phyloP scores from a whole-genome alignment of 352 stramenopile genomes.

The Phytophthora hibernalis region DNA sequence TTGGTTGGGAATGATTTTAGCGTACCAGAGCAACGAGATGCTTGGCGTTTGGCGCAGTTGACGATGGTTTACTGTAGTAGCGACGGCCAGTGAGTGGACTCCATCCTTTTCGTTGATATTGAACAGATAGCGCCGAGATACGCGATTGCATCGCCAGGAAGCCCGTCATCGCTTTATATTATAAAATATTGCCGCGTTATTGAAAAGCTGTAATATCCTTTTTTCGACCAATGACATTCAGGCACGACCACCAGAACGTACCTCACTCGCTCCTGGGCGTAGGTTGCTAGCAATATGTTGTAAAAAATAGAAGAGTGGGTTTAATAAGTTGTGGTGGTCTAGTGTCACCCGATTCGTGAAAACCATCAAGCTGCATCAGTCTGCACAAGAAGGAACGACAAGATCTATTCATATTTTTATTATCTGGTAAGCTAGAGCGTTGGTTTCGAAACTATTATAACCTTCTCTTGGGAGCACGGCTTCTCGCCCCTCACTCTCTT shows the following conservation, averaged over 20 bases:
- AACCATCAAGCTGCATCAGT: no score
- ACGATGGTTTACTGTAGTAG: not conserved
- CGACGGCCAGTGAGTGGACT: not conserved
- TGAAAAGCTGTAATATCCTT: not conserved
- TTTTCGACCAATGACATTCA: conserved; percentile 6
- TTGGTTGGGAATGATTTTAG: conserved; percentile 1
- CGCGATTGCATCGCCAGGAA: not conserved
- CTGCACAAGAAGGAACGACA: not conserved
- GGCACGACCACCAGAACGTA: conserved; percentile 5
- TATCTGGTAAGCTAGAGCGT: not conserved
- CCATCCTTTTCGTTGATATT: not conserved
- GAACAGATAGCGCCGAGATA: not conserved
- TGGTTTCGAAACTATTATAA: not conserved
- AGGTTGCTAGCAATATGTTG: no score
- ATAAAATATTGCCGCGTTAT: not conserved
- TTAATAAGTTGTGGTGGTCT: no score
- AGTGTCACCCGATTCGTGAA: no score
- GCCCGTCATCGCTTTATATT: not conserved
- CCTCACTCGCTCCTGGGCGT: no score
- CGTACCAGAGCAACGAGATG: conserved; percentile 30
- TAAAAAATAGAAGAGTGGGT: no score
- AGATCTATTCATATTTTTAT: not conserved
- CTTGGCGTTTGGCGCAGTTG: conserved; percentile 11
- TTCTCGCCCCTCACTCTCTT: not conserved
- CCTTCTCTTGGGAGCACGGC: not conserved